Percentiles rank a stretch among this genome's conserved stretches.
These are phyloP conservation scores for Plectosphaerella plurivora DNA, from an alignment of 2,329 filamentous ascomycete genomes.

Conservation along the genomic window DNA sequence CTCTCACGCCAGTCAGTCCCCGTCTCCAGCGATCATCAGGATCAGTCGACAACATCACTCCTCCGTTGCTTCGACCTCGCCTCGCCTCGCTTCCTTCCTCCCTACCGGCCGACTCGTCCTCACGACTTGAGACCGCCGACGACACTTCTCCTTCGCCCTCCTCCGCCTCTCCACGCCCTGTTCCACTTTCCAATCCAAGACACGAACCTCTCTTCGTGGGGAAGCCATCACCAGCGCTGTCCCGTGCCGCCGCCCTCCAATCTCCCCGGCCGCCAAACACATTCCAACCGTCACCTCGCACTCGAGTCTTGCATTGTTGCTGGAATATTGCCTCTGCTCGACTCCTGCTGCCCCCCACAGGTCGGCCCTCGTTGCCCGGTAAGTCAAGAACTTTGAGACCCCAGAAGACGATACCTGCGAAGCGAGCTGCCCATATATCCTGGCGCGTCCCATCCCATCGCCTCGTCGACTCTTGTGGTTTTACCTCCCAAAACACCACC, in stretches of 20 bases:
- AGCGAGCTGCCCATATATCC: conserved; percentile 1
- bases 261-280: conserved; percentile 8
- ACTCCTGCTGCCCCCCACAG: conserved; percentile 4
- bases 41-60: conserved; percentile 3
- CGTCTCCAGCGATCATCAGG: not conserved
- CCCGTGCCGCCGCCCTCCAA: conserved; percentile 9
- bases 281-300: conserved; percentile 3
- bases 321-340: conserved; percentile 15
- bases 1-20: not conserved
- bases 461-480: not conserved
- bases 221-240: conserved; percentile 10
- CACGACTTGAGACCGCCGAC: not conserved
- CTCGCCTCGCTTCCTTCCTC: conserved; percentile 1
- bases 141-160: not conserved
- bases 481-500: not conserved
- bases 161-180: not conserved
- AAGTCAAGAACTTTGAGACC: conserved; percentile 7
- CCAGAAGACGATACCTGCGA: not conserved
- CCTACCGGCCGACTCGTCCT: conserved; percentile 5
- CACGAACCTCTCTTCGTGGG: conserved; percentile 9
- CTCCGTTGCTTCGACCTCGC: not conserved
- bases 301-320: conserved; percentile 10
- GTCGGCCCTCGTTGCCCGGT: conserved; percentile 7
- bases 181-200: not conserved
- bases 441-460: conserved; percentile 2